A percentile compares a stretch with the other conserved stretches of the same genome.
These are phyloP conservation scores for Volvox reticuliferus DNA, from an alignment of 139 green algal genomes.

Conservation along the genomic window DNA sequence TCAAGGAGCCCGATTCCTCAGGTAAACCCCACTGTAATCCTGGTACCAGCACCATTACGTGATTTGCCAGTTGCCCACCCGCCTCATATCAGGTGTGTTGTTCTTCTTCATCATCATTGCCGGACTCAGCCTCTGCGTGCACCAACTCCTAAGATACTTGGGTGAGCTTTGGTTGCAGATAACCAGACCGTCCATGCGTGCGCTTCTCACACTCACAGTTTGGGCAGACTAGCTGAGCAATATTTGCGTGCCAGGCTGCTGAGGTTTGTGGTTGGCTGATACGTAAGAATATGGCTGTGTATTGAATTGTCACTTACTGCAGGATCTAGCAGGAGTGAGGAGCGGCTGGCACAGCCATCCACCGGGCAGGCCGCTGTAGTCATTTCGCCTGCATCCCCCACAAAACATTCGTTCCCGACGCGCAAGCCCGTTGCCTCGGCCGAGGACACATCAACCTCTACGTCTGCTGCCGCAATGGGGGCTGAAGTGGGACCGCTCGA, in stretches of 20 bases:
- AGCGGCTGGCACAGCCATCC: background rate
- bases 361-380: background rate
- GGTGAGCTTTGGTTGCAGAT: background rate
- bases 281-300: background rate
- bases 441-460: background rate
- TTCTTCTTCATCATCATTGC: conserved; percentile 38
- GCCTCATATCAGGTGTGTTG: background rate
- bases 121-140: conserved; percentile 20
- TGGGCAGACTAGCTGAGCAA: too few species aligned
- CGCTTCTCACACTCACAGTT: too few species aligned
- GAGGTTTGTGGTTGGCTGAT: background rate
- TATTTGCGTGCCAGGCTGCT: background rate
- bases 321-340: background rate
- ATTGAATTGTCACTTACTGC: background rate
- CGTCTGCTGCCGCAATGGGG: background rate
- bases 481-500: background rate
- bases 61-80: background rate
- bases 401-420: too few species aligned
- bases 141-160: background rate
- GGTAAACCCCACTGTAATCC: background rate
- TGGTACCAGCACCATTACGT: too few species aligned
- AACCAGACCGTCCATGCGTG: too few species aligned
- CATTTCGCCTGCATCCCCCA: background rate
- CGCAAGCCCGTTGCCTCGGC: conserved; percentile 5
- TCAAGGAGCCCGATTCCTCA: conserved; percentile 29